Evolutionary conservation across 2,329 filamentous ascomycete species (phyloP).

Genomic region (Plenodomus tracheiphilus): DNA sequence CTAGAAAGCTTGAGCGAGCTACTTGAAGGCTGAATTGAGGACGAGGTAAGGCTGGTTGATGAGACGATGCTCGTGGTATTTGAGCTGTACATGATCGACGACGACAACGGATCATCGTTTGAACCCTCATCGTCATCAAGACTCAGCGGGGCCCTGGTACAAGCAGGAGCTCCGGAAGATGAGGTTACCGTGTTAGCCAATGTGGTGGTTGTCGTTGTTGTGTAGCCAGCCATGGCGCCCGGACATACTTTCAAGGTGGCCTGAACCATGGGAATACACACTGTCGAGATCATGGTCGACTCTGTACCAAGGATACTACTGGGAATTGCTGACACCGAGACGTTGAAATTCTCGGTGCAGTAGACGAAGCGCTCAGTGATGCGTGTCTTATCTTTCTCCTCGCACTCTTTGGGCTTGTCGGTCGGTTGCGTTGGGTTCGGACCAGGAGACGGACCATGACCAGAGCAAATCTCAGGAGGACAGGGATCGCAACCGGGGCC

Average conservation of each 20-base stretch:
- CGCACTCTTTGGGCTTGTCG: slow-evolving; percentile 16
- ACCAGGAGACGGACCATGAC: slow-evolving; percentile 27
- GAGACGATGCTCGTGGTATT: slow-evolving; percentile 5
- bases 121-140: slow-evolving; percentile 37
- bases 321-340: slow-evolving; percentile 15
- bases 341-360: slow-evolving; percentile 18
- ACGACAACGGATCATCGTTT: slow-evolving; percentile 14
- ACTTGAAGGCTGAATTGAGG: neutral
- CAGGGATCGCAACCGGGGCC: slow-evolving; percentile 17
- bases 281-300: slow-evolving; percentile 16
- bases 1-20: neutral
- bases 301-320: slow-evolving; percentile 7
- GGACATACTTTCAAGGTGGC: slow-evolving; percentile 21
- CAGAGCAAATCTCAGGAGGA: slow-evolving; percentile 21
- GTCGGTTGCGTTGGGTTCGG: slow-evolving; percentile 12
- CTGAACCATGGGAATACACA: slow-evolving; percentile 19
- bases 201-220: slow-evolving; percentile 21
- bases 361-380: slow-evolving; percentile 25
- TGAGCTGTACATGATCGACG: slow-evolving; percentile 2
- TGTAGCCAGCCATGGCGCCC: slow-evolving; percentile 5
- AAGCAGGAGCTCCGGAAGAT: slow-evolving; percentile 15
- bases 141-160: slow-evolving; percentile 24
- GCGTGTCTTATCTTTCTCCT: slow-evolving; percentile 22
- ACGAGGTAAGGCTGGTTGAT: neutral
- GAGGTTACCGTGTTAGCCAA: slow-evolving; percentile 8